Base-by-base conservation (phyloP, 2,329 filamentous ascomycete species). In the Trichoderma hamatum region DNA sequence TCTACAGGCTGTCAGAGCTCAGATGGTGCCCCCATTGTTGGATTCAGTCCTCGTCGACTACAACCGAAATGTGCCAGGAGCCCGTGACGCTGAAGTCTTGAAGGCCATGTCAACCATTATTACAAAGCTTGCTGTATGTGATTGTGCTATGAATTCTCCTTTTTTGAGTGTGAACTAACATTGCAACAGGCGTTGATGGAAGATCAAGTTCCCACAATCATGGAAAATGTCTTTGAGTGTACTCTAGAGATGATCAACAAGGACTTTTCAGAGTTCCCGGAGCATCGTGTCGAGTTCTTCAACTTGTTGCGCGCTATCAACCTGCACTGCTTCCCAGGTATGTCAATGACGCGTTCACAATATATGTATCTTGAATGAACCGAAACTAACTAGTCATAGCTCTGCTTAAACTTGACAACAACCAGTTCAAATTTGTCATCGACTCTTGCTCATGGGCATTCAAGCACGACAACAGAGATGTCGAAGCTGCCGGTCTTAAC, bases 361-460 rank as follows among this genome's bases (percentile, higher is more conserved):
- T 43, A 13, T 16, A 14, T 30, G 13, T 7, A 19, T 3, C n/a
- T 9, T 56, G 61, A 36, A 67, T 56, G 56, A 36, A 67, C 19
- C 34, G n/a, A 28, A 36, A 46, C 71, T 70, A 24, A 73, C 56
- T 14, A 4, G 6, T 39, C 61, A 55, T 69, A 85, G 89, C 96
- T 1, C 87, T 99, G 26, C 86, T 99, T 73, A 96, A 97, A 81
- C 89, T 99, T 39, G 95, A 99, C 78, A 95, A 93, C 76, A 90
- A 93, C 70, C 96, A 97, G 78, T 99, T 99, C 89, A 99, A 99
- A 83, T 97, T 98, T 77, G 94, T 99, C 75, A 98, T 99, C 73
- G 96, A 99, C 80, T 97, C 95, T 43, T 99, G 96, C 85, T 94
- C 98, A 86, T 99, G 96, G 96, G 96, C 96, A n/a, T 97, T 95